Evolutionary conservation across 2,329 filamentous ascomycete species (phyloP), one percentile per base, ranked within the genome.

Genomic region (Lojkania enalia): DNA sequence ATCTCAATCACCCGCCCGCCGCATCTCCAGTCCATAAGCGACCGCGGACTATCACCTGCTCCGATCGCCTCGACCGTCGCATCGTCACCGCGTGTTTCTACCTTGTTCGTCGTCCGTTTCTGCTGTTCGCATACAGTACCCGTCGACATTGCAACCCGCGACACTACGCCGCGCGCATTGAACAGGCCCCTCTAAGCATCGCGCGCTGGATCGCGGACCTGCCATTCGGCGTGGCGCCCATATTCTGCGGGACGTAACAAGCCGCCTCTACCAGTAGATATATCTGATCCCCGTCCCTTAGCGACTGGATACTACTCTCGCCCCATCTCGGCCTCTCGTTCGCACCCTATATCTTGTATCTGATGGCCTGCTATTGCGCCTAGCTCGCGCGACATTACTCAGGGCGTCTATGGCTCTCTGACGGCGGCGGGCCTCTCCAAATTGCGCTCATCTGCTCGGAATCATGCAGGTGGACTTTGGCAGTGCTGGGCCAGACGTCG

Each of bases 391-490:
- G 48, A 57, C 48, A 51, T 47, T 53, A 44, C 45, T 38, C 42
- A 39, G 41, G 47, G 46, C 45, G 50, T 58, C 52, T 51, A 62
- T 67, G 64, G 64, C 58, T 51, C 51, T 58, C 58, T 64, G 62
- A 68, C 55, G 38, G 50, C 52, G 53, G 18, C 52, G 35, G 47
- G 50, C 35, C 33, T 47, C 48, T 43, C 50, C 44, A 57, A 51
- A 56, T 54, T 49, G 51, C 53, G 52, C 55, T 51, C 40, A 48
- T 49, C 42, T 51, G 45, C 36, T 49, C 49, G 54, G 42, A 60
- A 64, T 52, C 60, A 69, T 70, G 66, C 66, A 70, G 52, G 65
- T 69, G 55, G 65, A 68, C 58, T 70, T 62, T 21, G 33, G 33
- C 58, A 59, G 58, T 55, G 57, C 58, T 31, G 57, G 58, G 38